Conservation (phyloP, 1,284 basidiomycete genomes). For the Paramarasmius palmivorus region DNA sequence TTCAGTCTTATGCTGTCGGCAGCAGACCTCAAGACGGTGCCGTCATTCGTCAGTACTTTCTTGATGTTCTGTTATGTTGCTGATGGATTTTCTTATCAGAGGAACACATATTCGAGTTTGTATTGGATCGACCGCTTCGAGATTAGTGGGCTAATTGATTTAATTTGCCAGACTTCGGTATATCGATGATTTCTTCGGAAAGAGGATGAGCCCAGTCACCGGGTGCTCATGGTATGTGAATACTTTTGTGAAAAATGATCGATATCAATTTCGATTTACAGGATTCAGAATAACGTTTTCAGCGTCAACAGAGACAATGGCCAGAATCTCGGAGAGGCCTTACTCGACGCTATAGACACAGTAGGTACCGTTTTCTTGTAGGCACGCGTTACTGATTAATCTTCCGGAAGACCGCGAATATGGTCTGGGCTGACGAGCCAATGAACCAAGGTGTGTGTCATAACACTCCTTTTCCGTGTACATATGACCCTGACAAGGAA, state of each 20-base stretch:
- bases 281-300: conserved; percentile 12
- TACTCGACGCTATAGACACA: conserved; percentile 13
- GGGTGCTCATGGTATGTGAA: conserved; percentile 6
- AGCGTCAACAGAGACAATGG: conserved; percentile 11
- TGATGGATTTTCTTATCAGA: conserved; percentile 2
- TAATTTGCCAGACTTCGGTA: conserved; percentile 12
- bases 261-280: neutral
- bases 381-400: neutral
- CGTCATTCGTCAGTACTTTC: conserved; percentile 9
- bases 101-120: conserved; percentile 19
- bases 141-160: neutral
- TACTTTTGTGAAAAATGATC: conserved; percentile 1
- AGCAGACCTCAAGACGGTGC: conserved; percentile 1
- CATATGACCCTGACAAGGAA: neutral
- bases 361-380: neutral
- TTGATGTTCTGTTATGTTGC: neutral
- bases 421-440: conserved; percentile 18
- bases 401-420: conserved; percentile 9
- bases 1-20: no score
- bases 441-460: conserved; percentile 18
- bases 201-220: neutral
- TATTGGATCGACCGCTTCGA: neutral
- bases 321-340: conserved; percentile 1
- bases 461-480: no score
- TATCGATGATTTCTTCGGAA: conserved; percentile 10